Conservation (phyloP, 345 rosid species). For the Ceriops decandra region DNA sequence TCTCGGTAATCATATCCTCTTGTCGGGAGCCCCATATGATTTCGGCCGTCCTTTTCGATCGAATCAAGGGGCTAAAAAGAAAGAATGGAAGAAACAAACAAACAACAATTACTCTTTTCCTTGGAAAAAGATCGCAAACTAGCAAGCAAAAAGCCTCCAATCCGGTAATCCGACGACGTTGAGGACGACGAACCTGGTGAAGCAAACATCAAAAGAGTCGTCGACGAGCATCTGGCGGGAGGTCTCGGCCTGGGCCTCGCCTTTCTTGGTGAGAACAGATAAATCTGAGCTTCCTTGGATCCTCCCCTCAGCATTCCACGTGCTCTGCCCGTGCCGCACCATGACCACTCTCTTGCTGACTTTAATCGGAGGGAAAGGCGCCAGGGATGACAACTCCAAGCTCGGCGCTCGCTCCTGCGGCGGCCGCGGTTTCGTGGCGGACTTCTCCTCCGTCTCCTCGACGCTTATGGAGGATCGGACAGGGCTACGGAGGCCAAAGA, state of each 20-base stretch:
- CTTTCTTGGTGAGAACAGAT: constrained; percentile 78
- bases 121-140: neutral
- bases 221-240: constrained; percentile 83
- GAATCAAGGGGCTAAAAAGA: constrained; percentile 57
- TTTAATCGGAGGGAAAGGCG: constrained; percentile 44
- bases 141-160: too few species aligned
- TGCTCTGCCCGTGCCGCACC: constrained; percentile 97
- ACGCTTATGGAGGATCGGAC: constrained; percentile 26
- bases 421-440: constrained; percentile 21
- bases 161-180: too few species aligned
- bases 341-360: constrained; percentile 76
- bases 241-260: constrained; percentile 84
- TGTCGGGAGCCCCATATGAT: constrained; percentile 75
- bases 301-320: constrained; percentile 89
- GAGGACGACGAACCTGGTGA: constrained; percentile 48
- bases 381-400: constrained; percentile 32
- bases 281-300: constrained; percentile 95
- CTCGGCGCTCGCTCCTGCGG: constrained; percentile 19
- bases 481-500: constrained; percentile 16
- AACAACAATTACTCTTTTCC: neutral
- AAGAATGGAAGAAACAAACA: neutral
- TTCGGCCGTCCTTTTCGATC: constrained; percentile 83
- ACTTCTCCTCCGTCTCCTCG: constrained; percentile 16
- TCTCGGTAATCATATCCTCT: constrained; percentile 55
- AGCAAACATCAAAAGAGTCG: constrained; percentile 79